Conservation (phyloP, 495 filamentous ascomycete species). For the Penicillium subrubescens region DNA sequence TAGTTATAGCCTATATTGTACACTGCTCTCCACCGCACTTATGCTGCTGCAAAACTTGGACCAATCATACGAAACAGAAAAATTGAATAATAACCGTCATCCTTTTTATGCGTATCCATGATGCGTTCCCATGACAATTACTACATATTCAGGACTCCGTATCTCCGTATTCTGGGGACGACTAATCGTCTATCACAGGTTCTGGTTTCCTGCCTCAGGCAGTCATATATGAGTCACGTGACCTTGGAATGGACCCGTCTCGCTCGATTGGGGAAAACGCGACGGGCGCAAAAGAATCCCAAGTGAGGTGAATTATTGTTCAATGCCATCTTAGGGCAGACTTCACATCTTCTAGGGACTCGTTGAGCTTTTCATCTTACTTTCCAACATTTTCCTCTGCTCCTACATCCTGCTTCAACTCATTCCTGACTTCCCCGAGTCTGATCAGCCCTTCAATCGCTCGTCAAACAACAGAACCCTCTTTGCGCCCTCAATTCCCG, state of each 20-base stretch:
- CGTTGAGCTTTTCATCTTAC: neutral
- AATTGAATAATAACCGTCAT: neutral
- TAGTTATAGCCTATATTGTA: conserved; percentile 18
- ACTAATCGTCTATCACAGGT: neutral
- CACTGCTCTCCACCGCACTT: conserved; percentile 1
- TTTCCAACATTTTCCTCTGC: neutral
- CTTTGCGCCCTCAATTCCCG: conserved; percentile 18
- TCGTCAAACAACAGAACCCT: conserved; percentile 23
- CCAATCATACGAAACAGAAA: neutral
- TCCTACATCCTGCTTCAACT: neutral
- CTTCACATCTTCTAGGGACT: neutral
- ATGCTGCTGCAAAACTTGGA: neutral
- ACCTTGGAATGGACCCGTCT: conserved; percentile 27
- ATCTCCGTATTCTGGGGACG: too few species aligned
- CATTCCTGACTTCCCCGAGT: neutral
- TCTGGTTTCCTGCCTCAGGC: conserved; percentile 11
- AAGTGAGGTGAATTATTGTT: conserved; percentile 4
- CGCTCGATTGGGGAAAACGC: conserved; percentile 42
- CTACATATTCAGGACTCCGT: too few species aligned
- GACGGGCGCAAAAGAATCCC: conserved; percentile 38
- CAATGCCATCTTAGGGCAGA: neutral
- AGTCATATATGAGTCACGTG: conserved; percentile 23
- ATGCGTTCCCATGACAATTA: too few species aligned
- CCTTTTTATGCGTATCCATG: neutral
- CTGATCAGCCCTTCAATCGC: conserved; percentile 19